Percentiles rank a stretch among this genome's conserved stretches.
These are phyloP conservation scores for Quillaja saponaria DNA, from an alignment of 306 rosid genomes.

Conservation along the genomic window DNA sequence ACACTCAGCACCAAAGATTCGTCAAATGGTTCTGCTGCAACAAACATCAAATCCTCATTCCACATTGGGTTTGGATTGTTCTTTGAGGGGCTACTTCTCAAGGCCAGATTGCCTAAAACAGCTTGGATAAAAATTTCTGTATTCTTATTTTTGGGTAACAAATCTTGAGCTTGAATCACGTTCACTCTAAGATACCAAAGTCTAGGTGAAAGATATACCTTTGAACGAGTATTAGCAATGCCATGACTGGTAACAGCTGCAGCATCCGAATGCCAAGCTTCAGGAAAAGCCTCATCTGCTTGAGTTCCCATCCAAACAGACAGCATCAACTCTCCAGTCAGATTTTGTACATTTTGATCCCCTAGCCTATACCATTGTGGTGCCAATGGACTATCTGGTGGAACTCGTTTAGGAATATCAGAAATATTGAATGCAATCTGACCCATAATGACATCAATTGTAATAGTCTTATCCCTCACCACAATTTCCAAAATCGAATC, in stretches of 20 bases:
- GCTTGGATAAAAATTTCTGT: conserved; percentile 34
- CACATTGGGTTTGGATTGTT: conserved; percentile 36
- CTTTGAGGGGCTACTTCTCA: conserved; percentile 30
- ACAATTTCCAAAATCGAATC: conserved; percentile 23
- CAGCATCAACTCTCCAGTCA: conserved; percentile 48
- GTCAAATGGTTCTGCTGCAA: conserved; percentile 52
- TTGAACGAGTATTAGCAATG: conserved; percentile 14
- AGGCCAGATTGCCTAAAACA: conserved; percentile 33
- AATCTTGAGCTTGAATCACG: conserved; percentile 45
- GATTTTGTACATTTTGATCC: conserved; percentile 16
- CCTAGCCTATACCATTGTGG: conserved; percentile 44
- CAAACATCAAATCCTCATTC: conserved; percentile 52
- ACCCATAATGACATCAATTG: conserved; percentile 9
- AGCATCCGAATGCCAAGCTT: no score
- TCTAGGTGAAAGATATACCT: conserved; percentile 52
- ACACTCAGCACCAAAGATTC: conserved; percentile 35
- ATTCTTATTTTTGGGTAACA: conserved; percentile 15
- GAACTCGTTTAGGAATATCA: conserved; percentile 42
- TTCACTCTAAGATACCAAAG: conserved; percentile 55
- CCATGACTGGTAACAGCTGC: conserved; percentile 23
- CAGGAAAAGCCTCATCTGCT: no score
- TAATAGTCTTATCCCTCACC: conserved; percentile 27
- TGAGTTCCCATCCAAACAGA: conserved; percentile 65
- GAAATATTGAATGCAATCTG: conserved; percentile 16
- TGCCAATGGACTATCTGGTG: conserved; percentile 51